Conservation (phyloP, 371 early-diverging fungal genomes). For the Mucor velutinosus region DNA sequence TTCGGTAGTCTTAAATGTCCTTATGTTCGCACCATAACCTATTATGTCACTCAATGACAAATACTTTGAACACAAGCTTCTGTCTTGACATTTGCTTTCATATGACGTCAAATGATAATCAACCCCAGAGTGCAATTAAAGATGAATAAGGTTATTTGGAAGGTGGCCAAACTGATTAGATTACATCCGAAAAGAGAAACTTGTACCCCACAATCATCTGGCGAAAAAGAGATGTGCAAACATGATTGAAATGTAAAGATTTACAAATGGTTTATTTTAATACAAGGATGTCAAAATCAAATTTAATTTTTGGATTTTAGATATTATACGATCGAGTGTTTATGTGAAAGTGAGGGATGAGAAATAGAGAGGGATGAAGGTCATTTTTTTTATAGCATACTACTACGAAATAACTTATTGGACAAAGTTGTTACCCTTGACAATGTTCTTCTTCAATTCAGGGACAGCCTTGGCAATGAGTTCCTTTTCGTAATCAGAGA, state of each 20-base stretch:
- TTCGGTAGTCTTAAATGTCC: background rate
- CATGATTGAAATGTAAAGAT: background rate
- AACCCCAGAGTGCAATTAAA: background rate
- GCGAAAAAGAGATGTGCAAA: background rate
- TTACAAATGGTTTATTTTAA: slow-evolving; percentile 2
- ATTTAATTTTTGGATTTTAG: background rate
- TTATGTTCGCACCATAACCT: background rate
- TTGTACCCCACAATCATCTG: background rate
- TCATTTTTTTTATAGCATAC: background rate
- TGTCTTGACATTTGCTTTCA: background rate
- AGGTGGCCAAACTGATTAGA: background rate
- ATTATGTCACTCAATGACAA: background rate
- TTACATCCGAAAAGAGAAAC: background rate
- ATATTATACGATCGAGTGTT: background rate
- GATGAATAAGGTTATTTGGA: background rate
- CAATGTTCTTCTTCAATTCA: slow-evolving; percentile 94
- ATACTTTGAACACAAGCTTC: background rate
- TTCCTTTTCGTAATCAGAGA: slow-evolving; percentile 90
- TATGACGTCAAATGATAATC: slow-evolving; percentile 1
- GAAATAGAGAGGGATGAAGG: background rate
- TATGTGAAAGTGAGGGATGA: background rate
- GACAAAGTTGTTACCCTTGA: slow-evolving; percentile 78
- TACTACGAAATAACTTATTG: slow-evolving; percentile 27
- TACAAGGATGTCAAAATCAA: slow-evolving; percentile 2
- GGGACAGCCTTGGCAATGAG: slow-evolving; percentile 85